phyloP scores from a whole-genome alignment of 1,284 basidiomycete genomes.

The Fomitopsis pinicola region DNA sequence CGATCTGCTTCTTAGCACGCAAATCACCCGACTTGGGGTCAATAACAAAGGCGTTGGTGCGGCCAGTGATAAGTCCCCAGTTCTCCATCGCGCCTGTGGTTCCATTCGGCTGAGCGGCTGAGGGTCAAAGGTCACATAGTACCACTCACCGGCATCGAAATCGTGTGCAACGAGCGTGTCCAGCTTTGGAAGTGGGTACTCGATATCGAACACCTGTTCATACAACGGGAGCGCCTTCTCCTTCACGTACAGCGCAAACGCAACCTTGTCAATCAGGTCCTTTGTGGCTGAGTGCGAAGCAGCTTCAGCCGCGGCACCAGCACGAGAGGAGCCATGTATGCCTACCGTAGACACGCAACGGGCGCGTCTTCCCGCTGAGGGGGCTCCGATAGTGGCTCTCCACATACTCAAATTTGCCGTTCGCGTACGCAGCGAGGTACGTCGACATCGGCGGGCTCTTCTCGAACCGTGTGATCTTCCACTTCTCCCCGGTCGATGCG shows the following conservation, averaged over 20 bases:
- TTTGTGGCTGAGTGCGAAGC: conserved; percentile 56
- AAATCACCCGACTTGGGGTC: conserved; percentile 79
- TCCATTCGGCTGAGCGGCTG: not conserved
- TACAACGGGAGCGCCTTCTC: conserved; percentile 87
- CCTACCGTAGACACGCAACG: conserved; percentile 81
- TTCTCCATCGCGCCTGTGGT: conserved; percentile 86
- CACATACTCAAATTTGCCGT: conserved; percentile 76
- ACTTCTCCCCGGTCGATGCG: conserved; percentile 37
- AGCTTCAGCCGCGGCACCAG: too few species aligned
- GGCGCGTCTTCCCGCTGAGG: conserved; percentile 77
- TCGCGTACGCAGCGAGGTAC: conserved; percentile 91
- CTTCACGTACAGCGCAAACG: conserved; percentile 89
- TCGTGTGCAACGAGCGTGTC: conserved; percentile 84
- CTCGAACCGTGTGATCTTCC: conserved; percentile 81
- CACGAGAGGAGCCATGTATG: not conserved
- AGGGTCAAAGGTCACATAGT: not conserved
- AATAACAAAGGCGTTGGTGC: conserved; percentile 80
- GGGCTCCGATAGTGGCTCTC: conserved; percentile 80
- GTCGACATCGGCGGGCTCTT: conserved; percentile 83
- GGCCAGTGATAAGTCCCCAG: conserved; percentile 91
- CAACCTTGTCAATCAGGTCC: conserved; percentile 80
- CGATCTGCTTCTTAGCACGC: conserved; percentile 76
- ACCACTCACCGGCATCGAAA: conserved; percentile 71
- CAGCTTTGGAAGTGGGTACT: conserved; percentile 90
- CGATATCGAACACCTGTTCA: conserved; percentile 88